Evolutionary conservation across 352 stramenopile genomes (phyloP), one percentile per base, ranked within the genome.

Genomic region (Peronospora farinosa): DNA sequence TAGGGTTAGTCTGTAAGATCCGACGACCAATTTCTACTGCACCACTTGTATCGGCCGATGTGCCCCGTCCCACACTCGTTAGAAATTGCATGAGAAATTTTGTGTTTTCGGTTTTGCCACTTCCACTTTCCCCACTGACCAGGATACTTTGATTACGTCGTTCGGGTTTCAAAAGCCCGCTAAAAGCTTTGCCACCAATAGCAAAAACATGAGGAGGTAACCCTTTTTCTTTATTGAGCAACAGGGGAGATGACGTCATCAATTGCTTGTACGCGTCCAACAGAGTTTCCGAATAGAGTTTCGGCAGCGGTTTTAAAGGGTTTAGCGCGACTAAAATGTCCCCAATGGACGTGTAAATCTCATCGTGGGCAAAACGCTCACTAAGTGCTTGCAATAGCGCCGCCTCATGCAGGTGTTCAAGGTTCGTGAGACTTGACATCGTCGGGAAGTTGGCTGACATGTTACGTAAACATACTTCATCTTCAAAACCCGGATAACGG

Each of bases 31-130:
- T 90, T 57, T 90, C 76, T 17, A 84, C 69, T 11, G 80, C 78
- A 21, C 72, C 75, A 27, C 55, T 64, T 6, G 51, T 63, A 5
- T 60, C 42, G 6, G 45, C 13, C 7, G 69, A 44, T 8, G 32
- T 40, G 30, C 81, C 72, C 16, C 77, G 58, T 56, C 69, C 78
- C 27, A 97, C 76, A 30, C 83, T 95, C 5, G 93, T 96, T 23
- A 98, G 69, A 70, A 97, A 96, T 40, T 96, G 88, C 90, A 98
- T 97, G 13, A 97, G 75, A 67, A 97, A 96, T 65, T 98, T 98
- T 51, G 95, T 96, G 23, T 86, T 96, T 71, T 98, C 94, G 11
- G 92, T 98, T 59, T 98, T 98, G 52, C 94, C 94, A 30, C 91
- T 95, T 33, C 92, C 92, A 33, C 73, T 92, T 51, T 97, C 92